These are phyloP conservation scores for Ophiostoma pallidulum DNA, from an alignment of 2,329 filamentous ascomycete genomes.

Conservation along the genomic window DNA sequence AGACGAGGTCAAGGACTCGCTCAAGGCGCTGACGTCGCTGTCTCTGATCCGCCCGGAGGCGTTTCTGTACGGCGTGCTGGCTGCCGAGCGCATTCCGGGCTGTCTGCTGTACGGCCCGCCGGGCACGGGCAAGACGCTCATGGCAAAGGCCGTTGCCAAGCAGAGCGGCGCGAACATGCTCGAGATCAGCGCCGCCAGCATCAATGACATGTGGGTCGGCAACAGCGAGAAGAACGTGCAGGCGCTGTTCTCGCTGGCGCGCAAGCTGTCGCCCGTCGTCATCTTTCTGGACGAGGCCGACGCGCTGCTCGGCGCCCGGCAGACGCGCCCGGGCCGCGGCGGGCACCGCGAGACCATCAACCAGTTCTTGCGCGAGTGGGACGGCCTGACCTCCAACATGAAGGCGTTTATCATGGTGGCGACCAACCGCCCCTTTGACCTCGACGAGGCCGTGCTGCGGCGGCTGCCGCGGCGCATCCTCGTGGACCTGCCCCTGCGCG, in stretches of 20 bases:
- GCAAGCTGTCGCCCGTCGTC: constrained; percentile 83
- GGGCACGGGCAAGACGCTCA: constrained; percentile 64
- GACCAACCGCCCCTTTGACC: constrained; percentile 88
- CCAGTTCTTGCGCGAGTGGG: constrained; percentile 95
- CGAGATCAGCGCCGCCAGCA: constrained; percentile 80
- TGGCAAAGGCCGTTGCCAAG: constrained; percentile 60
- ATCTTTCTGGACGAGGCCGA: constrained; percentile 98
- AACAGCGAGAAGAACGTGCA: constrained; percentile 94
- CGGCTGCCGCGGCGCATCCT: constrained; percentile 63
- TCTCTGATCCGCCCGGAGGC: constrained; percentile 82
- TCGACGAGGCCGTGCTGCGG: constrained; percentile 80
- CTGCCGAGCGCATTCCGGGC: constrained; percentile 82
- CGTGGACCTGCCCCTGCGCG: constrained; percentile 59
- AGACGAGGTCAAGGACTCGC: constrained; percentile 70
- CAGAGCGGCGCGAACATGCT: constrained; percentile 64
- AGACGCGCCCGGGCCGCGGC: constrained; percentile 53
- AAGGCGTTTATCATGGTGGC: constrained; percentile 97
- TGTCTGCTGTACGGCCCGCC: constrained; percentile 82
- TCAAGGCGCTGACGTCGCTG: constrained; percentile 81
- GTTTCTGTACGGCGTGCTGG: constrained; percentile 91
- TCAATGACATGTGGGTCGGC: constrained; percentile 94
- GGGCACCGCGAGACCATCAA: constrained; percentile 87
- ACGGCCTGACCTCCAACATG: constrained; percentile 64
- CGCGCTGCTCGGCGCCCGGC: constrained; percentile 74
- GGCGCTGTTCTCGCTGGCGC: constrained; percentile 82